A percentile compares a stretch with the other conserved stretches of the same genome.
phyloP scores from a whole-genome alignment of 78 protist species.

The Bigelowiella natans region DNA sequence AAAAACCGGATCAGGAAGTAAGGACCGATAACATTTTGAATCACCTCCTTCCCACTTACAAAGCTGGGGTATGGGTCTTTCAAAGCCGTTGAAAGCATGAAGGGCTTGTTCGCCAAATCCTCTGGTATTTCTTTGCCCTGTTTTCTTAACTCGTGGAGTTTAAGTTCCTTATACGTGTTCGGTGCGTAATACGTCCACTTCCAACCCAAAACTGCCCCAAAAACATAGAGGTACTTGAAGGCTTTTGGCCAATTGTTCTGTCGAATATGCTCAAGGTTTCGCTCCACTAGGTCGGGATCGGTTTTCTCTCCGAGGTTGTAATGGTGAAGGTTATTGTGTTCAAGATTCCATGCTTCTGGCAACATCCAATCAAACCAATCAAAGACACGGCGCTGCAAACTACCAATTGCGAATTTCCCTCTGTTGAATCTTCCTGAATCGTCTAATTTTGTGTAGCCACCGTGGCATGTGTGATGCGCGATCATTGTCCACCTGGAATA shows the following conservation, averaged over 20 bases:
- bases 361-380: constrained; percentile 46
- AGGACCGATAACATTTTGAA: constrained; percentile 5
- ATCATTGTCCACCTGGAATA: constrained; percentile 27
- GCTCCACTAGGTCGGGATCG: constrained; percentile 18
- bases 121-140: neutral
- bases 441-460: constrained; percentile 27
- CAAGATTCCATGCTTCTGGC: constrained; percentile 40
- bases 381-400: neutral
- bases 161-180: constrained; percentile 31
- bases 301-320: constrained; percentile 14
- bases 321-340: constrained; percentile 48
- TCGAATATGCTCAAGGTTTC: neutral
- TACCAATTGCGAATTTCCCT: constrained; percentile 14
- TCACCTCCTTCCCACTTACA: neutral
- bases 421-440: neutral
- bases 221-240: constrained; percentile 9
- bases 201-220: constrained; percentile 1
- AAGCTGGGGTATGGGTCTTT: neutral
- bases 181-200: constrained; percentile 39
- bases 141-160: neutral
- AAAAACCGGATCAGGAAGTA: constrained; percentile 5
- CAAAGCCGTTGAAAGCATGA: neutral
- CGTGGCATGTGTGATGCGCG: constrained; percentile 36
- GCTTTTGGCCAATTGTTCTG: neutral
- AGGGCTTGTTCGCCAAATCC: neutral